Evolutionary conservation across 805 yeast genomes (phyloP), one percentile per base, ranked within the genome.

Genomic region (Yarrowia phangngaensis): DNA sequence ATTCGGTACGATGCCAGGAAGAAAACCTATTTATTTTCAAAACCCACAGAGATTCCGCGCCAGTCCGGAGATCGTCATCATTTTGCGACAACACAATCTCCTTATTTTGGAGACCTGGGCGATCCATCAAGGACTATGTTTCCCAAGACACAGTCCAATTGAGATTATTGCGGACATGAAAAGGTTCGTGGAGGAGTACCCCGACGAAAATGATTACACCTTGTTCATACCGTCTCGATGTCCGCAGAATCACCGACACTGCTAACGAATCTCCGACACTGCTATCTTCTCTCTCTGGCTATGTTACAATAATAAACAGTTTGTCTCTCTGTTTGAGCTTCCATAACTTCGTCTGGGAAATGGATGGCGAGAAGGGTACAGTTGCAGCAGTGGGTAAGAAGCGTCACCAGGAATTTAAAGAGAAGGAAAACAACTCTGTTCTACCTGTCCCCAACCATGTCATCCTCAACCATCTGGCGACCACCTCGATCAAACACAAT

Each of bases 381-480:
- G n/a, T n/a, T n/a, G n/a, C n/a, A n/a, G n/a, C n/a, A n/a, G n/a
- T n/a, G n/a, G n/a, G n/a, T n/a, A n/a, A n/a, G n/a, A n/a, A n/a
- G n/a, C n/a, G n/a, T n/a, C n/a, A n/a, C n/a, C n/a, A n/a, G n/a
- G n/a, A n/a, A n/a, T n/a, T n/a, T n/a, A n/a, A n/a, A n/a, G 90
- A 70, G 78, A 88, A 84, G 59, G 89, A 87, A 63, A 84, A 82
- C 56, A 76, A 85, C 26, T 92, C 95, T 50, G 94, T 95, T 0
- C 68, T 88, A 56, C 92, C 95, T 9, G 87, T 87, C 52, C 97
- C 97, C 8, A 88, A 89, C 61, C 96, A 89, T 64, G 97, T 89
- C 52, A 95, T 89, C 20, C 70, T 89, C 58, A 89, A 89, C 61
- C 97, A 89, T 65, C 71, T 89, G 64, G 95, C 96, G 13, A 89